These are phyloP conservation scores for Glycine latifolia DNA, from an alignment of 306 rosid genomes.

Conservation along the genomic window DNA sequence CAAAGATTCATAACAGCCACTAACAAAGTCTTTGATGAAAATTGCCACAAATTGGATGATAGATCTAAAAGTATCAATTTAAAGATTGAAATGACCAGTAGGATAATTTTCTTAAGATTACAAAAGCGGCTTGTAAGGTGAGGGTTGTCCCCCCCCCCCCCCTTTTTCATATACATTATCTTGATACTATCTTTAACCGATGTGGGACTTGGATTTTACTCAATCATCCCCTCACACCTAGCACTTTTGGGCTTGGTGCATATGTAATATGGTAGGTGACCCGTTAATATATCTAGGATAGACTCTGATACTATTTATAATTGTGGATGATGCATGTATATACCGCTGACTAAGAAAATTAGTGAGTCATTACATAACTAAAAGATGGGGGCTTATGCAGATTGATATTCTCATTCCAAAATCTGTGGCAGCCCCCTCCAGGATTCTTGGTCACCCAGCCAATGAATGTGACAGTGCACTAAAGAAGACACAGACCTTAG, in stretches of 20 bases:
- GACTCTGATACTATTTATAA: too few relatives aligned
- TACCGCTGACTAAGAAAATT: neutral
- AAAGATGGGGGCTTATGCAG: constrained; percentile 27
- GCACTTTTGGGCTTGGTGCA: too few relatives aligned
- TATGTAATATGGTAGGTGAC: too few relatives aligned
- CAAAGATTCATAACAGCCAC: constrained; percentile 21
- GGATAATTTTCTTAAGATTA: neutral
- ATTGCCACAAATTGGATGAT: constrained; percentile 13
- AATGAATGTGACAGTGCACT: constrained; percentile 40
- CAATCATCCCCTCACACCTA: too few relatives aligned
- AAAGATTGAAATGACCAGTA: constrained; percentile 15
- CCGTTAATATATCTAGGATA: too few relatives aligned
- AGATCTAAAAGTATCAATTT: constrained; percentile 27
- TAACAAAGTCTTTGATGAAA: constrained; percentile 4
- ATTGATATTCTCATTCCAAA: constrained; percentile 37
- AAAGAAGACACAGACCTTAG: constrained; percentile 67
- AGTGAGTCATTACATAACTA: neutral
- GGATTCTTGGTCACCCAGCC: constrained; percentile 28
- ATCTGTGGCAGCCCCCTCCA: constrained; percentile 39
- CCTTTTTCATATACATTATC: too few relatives aligned
- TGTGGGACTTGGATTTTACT: too few relatives aligned
- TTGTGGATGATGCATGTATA: too few relatives aligned
- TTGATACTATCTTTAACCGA: too few relatives aligned
- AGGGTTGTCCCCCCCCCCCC: too few relatives aligned
- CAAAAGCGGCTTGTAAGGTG: too few relatives aligned